These are phyloP conservation scores for Hyphodiscus sp. DNA, from an alignment of 2,329 filamentous ascomycete species.

Conservation along the genomic window DNA sequence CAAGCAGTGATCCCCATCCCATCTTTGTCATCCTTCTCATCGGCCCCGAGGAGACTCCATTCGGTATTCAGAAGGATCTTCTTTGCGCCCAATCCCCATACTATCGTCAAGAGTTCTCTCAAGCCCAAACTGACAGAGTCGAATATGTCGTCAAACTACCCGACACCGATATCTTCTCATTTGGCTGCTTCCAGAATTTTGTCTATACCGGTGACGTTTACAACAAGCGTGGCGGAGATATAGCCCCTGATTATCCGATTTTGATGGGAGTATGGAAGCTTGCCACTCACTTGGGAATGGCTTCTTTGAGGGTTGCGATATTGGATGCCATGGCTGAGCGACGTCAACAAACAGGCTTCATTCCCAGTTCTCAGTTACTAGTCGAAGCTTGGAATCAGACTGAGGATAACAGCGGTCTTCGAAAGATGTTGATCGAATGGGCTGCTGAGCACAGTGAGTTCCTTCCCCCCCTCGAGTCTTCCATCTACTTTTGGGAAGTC, in stretches of 20 bases:
- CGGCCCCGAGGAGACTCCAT: constrained; percentile 24
- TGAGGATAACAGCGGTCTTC: constrained; percentile 52
- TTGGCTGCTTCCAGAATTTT: constrained; percentile 28
- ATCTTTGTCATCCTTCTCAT: constrained; percentile 26
- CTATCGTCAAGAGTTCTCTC: constrained; percentile 22
- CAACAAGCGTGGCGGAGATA: constrained; percentile 16
- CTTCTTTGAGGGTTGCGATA: constrained; percentile 21
- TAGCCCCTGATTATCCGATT: constrained; percentile 22
- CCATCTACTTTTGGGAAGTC: not conserved
- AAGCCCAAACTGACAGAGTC: constrained; percentile 12
- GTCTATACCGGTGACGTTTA: constrained; percentile 26
- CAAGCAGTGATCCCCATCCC: constrained; percentile 22
- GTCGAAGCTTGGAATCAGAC: constrained; percentile 58
- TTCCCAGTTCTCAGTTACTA: constrained; percentile 52
- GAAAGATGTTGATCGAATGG: constrained; percentile 53
- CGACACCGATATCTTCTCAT: constrained; percentile 19
- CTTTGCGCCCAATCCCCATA: constrained; percentile 25
- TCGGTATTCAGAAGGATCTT: constrained; percentile 27
- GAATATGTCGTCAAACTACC: constrained; percentile 24
- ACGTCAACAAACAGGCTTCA: constrained; percentile 44
- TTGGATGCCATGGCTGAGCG: constrained; percentile 53
- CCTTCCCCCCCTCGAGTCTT: not conserved
- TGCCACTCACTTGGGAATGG: constrained; percentile 24
- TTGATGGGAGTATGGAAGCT: constrained; percentile 27
- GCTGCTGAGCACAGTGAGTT: constrained; percentile 50